phyloP scores from a whole-genome alignment of 495 filamentous ascomycete genomes.

The Tetracladium marchalianum region DNA sequence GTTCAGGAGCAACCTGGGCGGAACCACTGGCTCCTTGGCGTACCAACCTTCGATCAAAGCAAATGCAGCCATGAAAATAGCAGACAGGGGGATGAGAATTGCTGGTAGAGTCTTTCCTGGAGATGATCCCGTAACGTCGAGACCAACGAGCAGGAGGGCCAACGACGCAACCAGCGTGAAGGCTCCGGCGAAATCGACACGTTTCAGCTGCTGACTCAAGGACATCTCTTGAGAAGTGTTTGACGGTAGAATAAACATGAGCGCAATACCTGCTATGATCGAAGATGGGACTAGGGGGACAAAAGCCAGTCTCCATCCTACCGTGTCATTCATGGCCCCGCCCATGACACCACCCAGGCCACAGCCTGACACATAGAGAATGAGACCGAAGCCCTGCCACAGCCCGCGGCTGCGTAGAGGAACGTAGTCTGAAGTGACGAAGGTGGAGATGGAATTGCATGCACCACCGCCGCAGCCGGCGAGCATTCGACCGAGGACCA shows the following conservation, averaged over 20 bases:
- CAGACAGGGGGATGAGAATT: slow-evolving; percentile 51
- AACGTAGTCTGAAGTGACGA: slow-evolving; percentile 69
- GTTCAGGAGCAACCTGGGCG: slow-evolving; percentile 58
- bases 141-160: slow-evolving; percentile 60
- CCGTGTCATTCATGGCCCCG: slow-evolving; percentile 65
- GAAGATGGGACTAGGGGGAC: slow-evolving; percentile 73
- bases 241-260: slow-evolving; percentile 56
- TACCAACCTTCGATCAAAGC: slow-evolving; percentile 54
- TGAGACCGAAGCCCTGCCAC: slow-evolving; percentile 75
- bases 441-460: slow-evolving; percentile 66
- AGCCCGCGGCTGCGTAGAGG: slow-evolving; percentile 74
- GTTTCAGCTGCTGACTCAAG: slow-evolving; percentile 46
- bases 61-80: slow-evolving; percentile 43
- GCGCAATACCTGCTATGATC: slow-evolving; percentile 49
- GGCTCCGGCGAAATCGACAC: slow-evolving; percentile 73
- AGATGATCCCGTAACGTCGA: no score
- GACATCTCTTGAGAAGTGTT: slow-evolving; percentile 57
- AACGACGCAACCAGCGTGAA: slow-evolving; percentile 53
- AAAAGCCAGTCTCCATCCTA: slow-evolving; percentile 70
- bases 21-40: slow-evolving; percentile 70
- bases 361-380: slow-evolving; percentile 56
- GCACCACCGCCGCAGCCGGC: slow-evolving; percentile 80
- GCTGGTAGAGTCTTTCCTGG: slow-evolving; percentile 70
- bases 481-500: slow-evolving; percentile 70
- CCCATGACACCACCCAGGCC: slow-evolving; percentile 66